Evolutionary conservation across 371 early-diverging fungal genomes (phyloP), one percentile per base, ranked within the genome.

Genomic region (Dipsacomyces acuminosporus): DNA sequence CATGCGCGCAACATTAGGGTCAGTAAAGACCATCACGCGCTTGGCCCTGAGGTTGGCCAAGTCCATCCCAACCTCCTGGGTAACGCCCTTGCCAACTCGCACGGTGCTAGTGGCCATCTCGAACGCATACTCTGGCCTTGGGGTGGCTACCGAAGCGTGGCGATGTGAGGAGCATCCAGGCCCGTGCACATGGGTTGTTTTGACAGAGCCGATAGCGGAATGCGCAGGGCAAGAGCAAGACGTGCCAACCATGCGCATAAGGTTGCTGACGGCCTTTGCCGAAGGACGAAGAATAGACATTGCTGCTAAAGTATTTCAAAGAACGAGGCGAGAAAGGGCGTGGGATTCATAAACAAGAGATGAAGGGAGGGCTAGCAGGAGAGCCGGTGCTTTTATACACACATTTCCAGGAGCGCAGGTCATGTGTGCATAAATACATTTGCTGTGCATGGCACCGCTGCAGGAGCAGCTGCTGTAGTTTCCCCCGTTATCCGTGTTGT

Each of bases 71-170:
- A 93, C 82, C 64, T 93, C 94, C 42, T 75, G 76, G n/a, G 93
- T 93, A 3, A 83, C 91, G 15, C 90, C 90, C 7, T 78, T 78
- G 46, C 93, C 93, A 40, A 88, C 91, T 9, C 94, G 88, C 64
- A 93, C 86, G 52, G 85, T 90, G 51, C 87, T 86, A 18, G 90
- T 87, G 25, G 94, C 91, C 90, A 93, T 91, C 64, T 89, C 90
- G 44, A 87, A 89, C 14, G 90, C 90, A 64, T 89, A 89, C 60
- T 89, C 90, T 45, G 54, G 44, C n/a, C 45, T 45, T 4, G 54
- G 54, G 14, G 54, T 50, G 8, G 36, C 41, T 1, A 33, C 53
- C 33, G 55, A 60, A 9, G 56, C 65, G 24, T 45, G 59, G 3
- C 62, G 50, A 33, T 41, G 52, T 14, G 51, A 41, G 20, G 43